phyloP scores from a whole-genome alignment of 352 stramenopile species.

The Globisporangium spinosum region DNA sequence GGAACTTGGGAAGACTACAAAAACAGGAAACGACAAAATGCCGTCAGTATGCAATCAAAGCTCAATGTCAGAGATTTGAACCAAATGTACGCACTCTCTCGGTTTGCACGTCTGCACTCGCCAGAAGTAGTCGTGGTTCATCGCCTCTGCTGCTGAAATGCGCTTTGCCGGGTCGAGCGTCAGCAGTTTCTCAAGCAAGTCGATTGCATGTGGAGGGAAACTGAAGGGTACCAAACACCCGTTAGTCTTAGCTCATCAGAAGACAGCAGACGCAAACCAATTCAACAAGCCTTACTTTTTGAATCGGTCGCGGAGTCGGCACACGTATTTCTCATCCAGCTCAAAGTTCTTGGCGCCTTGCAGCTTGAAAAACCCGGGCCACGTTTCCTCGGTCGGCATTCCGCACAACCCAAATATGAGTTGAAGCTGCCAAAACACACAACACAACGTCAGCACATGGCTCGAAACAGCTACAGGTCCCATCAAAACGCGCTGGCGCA shows the following conservation, averaged over 20 bases:
- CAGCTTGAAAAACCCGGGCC: slow-evolving; percentile 76
- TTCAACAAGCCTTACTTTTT: slow-evolving; percentile 51
- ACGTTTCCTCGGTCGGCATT: slow-evolving; percentile 76
- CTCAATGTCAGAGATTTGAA: not conserved
- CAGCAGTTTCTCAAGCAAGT: slow-evolving; percentile 93
- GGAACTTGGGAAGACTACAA: slow-evolving; percentile 79
- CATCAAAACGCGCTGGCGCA: slow-evolving; percentile 18
- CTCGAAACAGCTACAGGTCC: not conserved
- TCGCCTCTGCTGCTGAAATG: slow-evolving; percentile 92
- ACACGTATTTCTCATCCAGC: slow-evolving; percentile 78
- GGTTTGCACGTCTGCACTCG: slow-evolving; percentile 82
- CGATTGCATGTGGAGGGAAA: slow-evolving; percentile 74
- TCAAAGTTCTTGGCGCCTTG: slow-evolving; percentile 60
- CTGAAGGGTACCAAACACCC: slow-evolving; percentile 23
- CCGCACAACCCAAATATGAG: slow-evolving; percentile 77
- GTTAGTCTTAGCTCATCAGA: not conserved
- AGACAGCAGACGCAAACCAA: not conserved
- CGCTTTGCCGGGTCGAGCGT: slow-evolving; percentile 93
- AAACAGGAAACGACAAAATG: not conserved
- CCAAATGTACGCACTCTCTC: slow-evolving; percentile 52
- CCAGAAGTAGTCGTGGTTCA: slow-evolving; percentile 98
- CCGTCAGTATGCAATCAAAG: not conserved
- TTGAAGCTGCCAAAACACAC: slow-evolving; percentile 41
- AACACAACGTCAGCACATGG: not conserved
- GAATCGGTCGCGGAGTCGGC: slow-evolving; percentile 65